Base-by-base conservation (phyloP, 306 rosid species). In the Fagus sylvatica region DNA sequence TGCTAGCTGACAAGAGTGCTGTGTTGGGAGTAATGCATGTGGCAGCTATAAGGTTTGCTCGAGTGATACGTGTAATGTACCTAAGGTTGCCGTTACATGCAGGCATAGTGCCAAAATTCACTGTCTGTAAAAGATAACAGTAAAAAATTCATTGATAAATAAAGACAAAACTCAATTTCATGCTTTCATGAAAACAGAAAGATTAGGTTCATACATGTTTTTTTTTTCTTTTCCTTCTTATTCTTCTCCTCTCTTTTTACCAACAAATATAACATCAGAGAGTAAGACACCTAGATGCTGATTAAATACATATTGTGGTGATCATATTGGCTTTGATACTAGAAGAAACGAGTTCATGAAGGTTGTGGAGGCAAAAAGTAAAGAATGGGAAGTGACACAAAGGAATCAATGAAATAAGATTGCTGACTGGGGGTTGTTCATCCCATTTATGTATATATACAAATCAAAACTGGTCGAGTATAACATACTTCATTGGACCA, bases 51-150 rank as follows among this genome's bases (percentile, higher is more conserved):
- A 17, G 49, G 70, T 61, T 12, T 57, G 74, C 42, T 54, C 30
- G 66, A 74, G 49, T 71, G 72, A 76, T 67, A 80, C 87, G 90
- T 82, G 87, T 76, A 72, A 77, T 36, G 34, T 30, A 69, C 32
- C 53, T 13, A 60, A 59, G 69, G 56, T 59, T 19, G 17, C 48
- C 54, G 46, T 30, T 67, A 73, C 82, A 84, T 69, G 80, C 81
- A 74, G 37, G 66, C n/a, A 57, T 40, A 48, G 53, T 2, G 78
- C 62, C 83, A 74, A 64, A 73, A 16, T 12, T 16, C 48, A 53
- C 42, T 1, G 4, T 39, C 40, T 15, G 11, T 61, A 28, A 71
- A 65, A 51, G 61, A 19, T 19, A 15, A 60, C 71, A 64, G 15
- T 30, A 36, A 57, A 57, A 22, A 19, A 33, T 32, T 60, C 3